These are phyloP conservation scores for Flueggea neowawraea DNA, from an alignment of 441 rosid genomes.

Conservation along the genomic window DNA sequence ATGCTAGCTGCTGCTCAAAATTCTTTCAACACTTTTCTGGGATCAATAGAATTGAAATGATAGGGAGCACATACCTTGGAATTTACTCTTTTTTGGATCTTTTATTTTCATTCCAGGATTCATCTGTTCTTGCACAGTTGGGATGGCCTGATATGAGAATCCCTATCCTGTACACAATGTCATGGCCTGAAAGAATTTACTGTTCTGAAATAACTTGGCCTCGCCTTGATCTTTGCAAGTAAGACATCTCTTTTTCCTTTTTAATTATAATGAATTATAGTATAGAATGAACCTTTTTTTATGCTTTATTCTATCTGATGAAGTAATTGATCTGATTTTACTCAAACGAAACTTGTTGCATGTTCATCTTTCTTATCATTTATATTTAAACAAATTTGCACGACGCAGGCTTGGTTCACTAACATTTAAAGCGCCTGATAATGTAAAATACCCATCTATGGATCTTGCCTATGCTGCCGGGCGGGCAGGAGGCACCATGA, in stretches of 20 bases:
- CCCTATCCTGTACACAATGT: constrained; percentile 91
- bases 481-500: constrained; percentile 97
- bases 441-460: constrained; percentile 89
- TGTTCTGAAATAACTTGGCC: constrained; percentile 97
- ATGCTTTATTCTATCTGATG: too few species aligned
- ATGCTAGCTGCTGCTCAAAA: too few species aligned
- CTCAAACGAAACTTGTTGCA: too few species aligned
- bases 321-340: too few species aligned
- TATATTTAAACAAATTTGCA: neutral
- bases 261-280: too few species aligned
- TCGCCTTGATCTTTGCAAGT: constrained; percentile 96
- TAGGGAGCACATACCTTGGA: neutral
- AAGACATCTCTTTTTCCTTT: constrained; percentile 17
- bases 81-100: constrained; percentile 1
- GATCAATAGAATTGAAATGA: neutral
- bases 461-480: constrained; percentile 94
- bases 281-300: too few species aligned
- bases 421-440: constrained; percentile 86
- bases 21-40: too few species aligned
- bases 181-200: constrained; percentile 91
- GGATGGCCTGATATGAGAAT: constrained; percentile 98
- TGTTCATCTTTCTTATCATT: too few species aligned
- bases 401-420: constrained; percentile 74
- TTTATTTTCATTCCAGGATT: constrained; percentile 53
- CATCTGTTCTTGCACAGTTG: constrained; percentile 87